phyloP scores from a whole-genome alignment of 2,329 filamentous ascomycete genomes.

The Epichloe amarillans region DNA sequence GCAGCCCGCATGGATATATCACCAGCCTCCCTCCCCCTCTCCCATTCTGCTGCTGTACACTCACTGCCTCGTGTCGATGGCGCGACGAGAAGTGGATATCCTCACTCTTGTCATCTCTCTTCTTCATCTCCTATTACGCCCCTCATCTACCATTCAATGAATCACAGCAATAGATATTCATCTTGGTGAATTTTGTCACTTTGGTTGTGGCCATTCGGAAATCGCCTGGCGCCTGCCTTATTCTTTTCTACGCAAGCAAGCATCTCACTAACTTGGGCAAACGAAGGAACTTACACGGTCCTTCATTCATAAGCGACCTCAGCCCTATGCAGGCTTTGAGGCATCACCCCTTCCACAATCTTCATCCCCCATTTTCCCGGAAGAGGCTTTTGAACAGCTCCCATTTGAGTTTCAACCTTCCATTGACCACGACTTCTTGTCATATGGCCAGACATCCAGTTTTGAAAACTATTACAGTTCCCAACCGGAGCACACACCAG shows the following conservation, averaged over 20 bases:
- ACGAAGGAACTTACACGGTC: conserved; percentile 18
- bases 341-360: conserved; percentile 9
- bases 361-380: conserved; percentile 10
- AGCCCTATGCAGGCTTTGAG: conserved; percentile 13
- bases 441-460: conserved; percentile 20
- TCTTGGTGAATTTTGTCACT: background rate
- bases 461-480: conserved; percentile 17
- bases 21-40: conserved; percentile 21
- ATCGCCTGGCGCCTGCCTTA: background rate
- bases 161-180: background rate
- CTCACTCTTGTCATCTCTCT: conserved; percentile 10
- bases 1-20: conserved; percentile 34
- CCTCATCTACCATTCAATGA: background rate
- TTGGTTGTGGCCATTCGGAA: background rate
- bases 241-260: background rate
- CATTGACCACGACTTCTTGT: conserved; percentile 15
- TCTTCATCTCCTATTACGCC: background rate
- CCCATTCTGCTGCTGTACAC: conserved; percentile 9
- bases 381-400: conserved; percentile 3
- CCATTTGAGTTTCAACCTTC: conserved; percentile 13
- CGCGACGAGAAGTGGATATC: conserved; percentile 7
- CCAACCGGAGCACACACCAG: conserved; percentile 12
- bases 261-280: conserved; percentile 23
- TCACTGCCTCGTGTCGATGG: background rate
- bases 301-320: conserved; percentile 17